Evolutionary conservation across 139 green algal species (phyloP), one percentile per base, ranked within the genome.

Genomic region (Choricystis sp.): DNA sequence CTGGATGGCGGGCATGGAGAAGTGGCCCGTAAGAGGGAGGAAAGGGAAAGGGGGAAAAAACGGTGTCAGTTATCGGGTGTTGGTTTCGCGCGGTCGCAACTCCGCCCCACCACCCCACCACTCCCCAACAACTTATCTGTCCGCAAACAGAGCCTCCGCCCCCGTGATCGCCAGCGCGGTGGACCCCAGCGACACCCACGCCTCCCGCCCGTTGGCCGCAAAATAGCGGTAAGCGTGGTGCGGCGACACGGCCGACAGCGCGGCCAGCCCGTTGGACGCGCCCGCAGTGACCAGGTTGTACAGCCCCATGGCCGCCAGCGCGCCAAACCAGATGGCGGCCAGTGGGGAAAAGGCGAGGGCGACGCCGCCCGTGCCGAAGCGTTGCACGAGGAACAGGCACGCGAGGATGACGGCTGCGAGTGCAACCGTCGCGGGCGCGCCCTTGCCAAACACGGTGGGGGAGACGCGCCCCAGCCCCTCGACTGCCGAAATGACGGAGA

Each of bases 121-220:
- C n/a, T n/a, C n/a, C n/a, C n/a, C n/a, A n/a, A n/a, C n/a, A n/a
- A n/a, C n/a, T n/a, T n/a, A n/a, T n/a, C n/a, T 26, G 63, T 85
- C 81, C 9, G 80, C 80, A 70, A 78, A 89, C 63, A 87, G 77
- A 23, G 82, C 81, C 72, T 89, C 82, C 0, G 71, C 63, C 5
- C 82, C 82, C 23, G 82, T 87, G 16, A 89, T 59, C 29, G 65
- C 69, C 31, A 89, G 78, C 62, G 87, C 70, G 27, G 84, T 69
- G 23, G 67, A 66, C 25, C 73, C 75, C 31, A 87, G 78, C 16
- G 22, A 20, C 16, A 58, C 29, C 81, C 81, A 87, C 1, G 67
- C 81, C 0, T 3, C 21, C 1, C 16, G 19, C 2, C 68, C 66
- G 31, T 76, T 55, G 1, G 52, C 48, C 2, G 65, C 19, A 20